Evolutionary conservation across 2,329 filamentous ascomycete genomes (phyloP), one percentile per base, ranked within the genome.

Genomic region (Sporothrix pseudoabietina): DNA sequence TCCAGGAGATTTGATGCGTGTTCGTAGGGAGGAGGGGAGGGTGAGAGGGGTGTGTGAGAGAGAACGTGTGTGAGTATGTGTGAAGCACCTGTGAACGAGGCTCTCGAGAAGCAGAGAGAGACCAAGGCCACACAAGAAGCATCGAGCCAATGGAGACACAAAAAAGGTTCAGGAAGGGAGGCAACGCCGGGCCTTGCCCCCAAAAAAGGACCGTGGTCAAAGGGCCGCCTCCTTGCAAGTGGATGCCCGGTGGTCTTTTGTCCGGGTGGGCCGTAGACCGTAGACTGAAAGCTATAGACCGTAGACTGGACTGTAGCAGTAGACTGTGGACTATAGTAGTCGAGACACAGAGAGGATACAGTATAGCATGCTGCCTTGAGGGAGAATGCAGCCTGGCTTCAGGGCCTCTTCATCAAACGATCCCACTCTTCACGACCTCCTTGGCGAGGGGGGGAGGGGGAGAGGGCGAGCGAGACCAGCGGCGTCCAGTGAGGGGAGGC

Each of bases 1-100:
- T 74, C 49, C 35, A 47, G 70, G 72, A 74, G 70, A 73, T 74
- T 71, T 71, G 72, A 73, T 72, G 44, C n/a, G 66, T 54, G 74
- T 73, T 55, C 19, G 65, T 73, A 77, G 73, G 73, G 72, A 77
- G 71, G 61, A 63, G 16, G 57, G 61, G 35, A 16, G 52, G 61
- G 61, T 9, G 19, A 32, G 57, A 71, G 32, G 57, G 30, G 41
- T 52, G 69, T 69, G 69, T 44, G 54, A 69, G 49, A 73, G 63
- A 39, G 26, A 55, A n/a, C 35, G 68, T 55, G 57, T 16, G 66
- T 71, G 52, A 39, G 22, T 30, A 7, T 55, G 54, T 59, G 41
- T 19, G 44, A 63, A 61, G n/a, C 49, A 59, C 70, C 49, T 35
- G 52, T 16, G 35, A 41, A 61, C 32, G 44, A 65, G 35, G 54